Percentiles rank a stretch among this genome's conserved stretches.
These are phyloP conservation scores for Pholiota molesta DNA, from an alignment of 768 basidiomycete species.

Conservation along the genomic window DNA sequence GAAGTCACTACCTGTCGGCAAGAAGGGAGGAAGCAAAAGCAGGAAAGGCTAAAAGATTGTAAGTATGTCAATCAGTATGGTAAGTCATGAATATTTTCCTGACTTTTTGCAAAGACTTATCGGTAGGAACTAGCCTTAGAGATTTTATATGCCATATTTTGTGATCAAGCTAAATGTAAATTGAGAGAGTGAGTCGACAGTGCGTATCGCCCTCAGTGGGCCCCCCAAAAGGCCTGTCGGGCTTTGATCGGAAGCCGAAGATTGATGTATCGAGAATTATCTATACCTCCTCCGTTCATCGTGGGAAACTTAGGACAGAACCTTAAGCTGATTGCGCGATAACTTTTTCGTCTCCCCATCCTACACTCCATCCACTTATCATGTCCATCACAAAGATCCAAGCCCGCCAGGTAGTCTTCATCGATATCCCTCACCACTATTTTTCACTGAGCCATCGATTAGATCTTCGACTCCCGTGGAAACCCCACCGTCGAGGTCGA, in stretches of 20 bases:
- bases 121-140: neutral
- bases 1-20: conserved; percentile 58
- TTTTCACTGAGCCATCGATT: conserved; percentile 16
- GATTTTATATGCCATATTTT: neutral
- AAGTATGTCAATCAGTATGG: neutral
- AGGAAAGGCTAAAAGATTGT: conserved; percentile 20
- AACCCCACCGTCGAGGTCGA: conserved; percentile 98
- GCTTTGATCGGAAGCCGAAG: conserved; percentile 22
- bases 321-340: conserved; percentile 41
- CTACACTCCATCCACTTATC: conserved; percentile 37
- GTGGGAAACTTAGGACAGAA: conserved; percentile 40
- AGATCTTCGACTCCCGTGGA: conserved; percentile 99
- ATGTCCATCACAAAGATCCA: conserved; percentile 94
- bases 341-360: conserved; percentile 31
- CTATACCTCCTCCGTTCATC: conserved; percentile 22
- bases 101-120: neutral
- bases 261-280: neutral
- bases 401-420: conserved; percentile 79
- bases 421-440: conserved; percentile 5
- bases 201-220: neutral
- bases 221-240: conserved; percentile 12
- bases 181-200: neutral
- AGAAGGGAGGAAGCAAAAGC: conserved; percentile 46
- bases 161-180: neutral
- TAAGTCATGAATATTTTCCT: neutral